phyloP scores from a whole-genome alignment of 2,329 filamentous ascomycete species.

The Remersonia thermophila region DNA sequence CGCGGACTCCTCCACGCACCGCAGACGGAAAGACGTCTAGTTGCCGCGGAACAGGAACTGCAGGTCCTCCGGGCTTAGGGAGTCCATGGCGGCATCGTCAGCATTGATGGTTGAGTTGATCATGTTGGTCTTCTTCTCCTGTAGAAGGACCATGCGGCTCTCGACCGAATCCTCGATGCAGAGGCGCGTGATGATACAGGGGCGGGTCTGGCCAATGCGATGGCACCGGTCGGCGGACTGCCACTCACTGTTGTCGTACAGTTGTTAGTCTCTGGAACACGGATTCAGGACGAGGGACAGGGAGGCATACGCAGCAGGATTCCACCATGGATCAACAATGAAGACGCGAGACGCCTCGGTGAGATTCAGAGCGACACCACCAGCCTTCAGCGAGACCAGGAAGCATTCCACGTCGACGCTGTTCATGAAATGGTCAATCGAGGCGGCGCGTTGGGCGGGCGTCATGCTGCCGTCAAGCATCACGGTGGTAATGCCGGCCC shows the following conservation, averaged over 20 bases:
- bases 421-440: conserved; percentile 93
- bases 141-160: conserved; percentile 84
- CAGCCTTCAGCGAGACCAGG: conserved; percentile 88
- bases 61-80: conserved; percentile 80
- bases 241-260: conserved; percentile 52
- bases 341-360: conserved; percentile 93
- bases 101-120: conserved; percentile 95
- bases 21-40: too few relatives aligned
- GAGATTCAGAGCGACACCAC: conserved; percentile 87
- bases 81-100: conserved; percentile 83
- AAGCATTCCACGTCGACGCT: conserved; percentile 93
- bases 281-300: background rate
- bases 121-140: conserved; percentile 98
- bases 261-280: conserved; percentile 4
- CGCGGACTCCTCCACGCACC: too few relatives aligned
- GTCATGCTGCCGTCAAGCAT: conserved; percentile 99
- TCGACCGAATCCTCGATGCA: conserved; percentile 97
- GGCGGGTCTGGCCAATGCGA: conserved; percentile 87
- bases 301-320: conserved; percentile 62
- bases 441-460: conserved; percentile 80
- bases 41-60: conserved; percentile 84
- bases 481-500: conserved; percentile 94
- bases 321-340: conserved; percentile 99
- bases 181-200: conserved; percentile 85
- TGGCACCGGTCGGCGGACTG: conserved; percentile 90